Base-by-base conservation (phyloP, 2,329 filamentous ascomycete species). In the Penicillium sp. region DNA sequence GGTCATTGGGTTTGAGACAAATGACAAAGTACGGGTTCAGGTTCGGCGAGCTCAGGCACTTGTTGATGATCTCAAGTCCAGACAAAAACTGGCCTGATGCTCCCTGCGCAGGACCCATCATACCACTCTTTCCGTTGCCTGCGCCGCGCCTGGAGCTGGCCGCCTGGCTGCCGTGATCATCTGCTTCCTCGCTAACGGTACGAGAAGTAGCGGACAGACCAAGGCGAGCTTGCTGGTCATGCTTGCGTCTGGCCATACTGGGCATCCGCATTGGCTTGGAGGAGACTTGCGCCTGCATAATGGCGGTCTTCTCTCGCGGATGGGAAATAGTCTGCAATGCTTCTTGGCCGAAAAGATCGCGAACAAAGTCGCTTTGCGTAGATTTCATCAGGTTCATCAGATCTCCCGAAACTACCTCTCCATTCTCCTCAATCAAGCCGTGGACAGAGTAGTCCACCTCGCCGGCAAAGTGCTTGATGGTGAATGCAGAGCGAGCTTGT, bases 1-100 rank as follows among this genome's bases (percentile, higher is more conserved):
- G 82, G 67, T 98, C 93, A 61, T 98, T 98, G 20, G 93, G 92
- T 72, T 98, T 98, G 56, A 98, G 74, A 65, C 93, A 98, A 72
- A 98, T 96, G 39, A 98, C 82, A 61, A 96, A 97, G 72, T 98
- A 98, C 0, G 87, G 82, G 64, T 98, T 98, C 9, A 90, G 88
- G 64, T 90, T 88, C 3, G 86, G 81, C 2, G 88, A 83, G 2
- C 83, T 87, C 39, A 98, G 77, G 2, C 89, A 91, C 61, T 92
- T 91, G 50, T 86, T 95, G 49, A 98, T 88, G 52, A 93, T 95
- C 57, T 95, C 89, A 24, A 98, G 76, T 0, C 91, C 88, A 1
- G 88, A 83, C 20, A 98, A 75, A 72, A 95, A 98, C 67, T 98
- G 93, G 2, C 88, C 90, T 0, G 93, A 89, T 13, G 92, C 92